Percentiles rank a stretch among this genome's conserved stretches.
phyloP scores from a whole-genome alignment of 306 rosid species.

The Acacia melanoxylon region DNA sequence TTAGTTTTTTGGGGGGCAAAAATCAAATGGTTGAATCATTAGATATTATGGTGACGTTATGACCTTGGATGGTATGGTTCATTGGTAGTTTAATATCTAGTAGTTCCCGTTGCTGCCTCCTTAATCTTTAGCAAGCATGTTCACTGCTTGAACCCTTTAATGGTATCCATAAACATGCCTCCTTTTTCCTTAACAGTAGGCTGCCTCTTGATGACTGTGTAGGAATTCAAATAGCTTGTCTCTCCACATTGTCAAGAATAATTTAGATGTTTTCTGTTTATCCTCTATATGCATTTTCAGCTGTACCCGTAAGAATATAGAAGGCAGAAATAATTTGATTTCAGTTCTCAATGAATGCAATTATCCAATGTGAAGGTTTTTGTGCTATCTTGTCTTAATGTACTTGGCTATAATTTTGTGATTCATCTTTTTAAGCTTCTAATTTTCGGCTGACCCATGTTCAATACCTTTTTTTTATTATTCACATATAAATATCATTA shows the following conservation, averaged over 20 bases:
- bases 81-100: not conserved
- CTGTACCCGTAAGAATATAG: not conserved
- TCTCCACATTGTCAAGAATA: not conserved
- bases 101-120: not conserved
- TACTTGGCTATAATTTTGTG: constrained; percentile 10
- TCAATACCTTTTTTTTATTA: not conserved
- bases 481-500: not conserved
- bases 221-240: not conserved
- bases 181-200: no score
- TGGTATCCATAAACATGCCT: constrained; percentile 1
- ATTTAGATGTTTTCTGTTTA: constrained; percentile 2
- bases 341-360: not conserved
- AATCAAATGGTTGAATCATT: constrained; percentile 19
- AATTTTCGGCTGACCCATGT: not conserved
- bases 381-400: not conserved
- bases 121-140: constrained; percentile 17
- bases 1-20: not conserved
- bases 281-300: constrained; percentile 12
- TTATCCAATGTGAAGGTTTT: not conserved
- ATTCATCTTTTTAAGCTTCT: not conserved
- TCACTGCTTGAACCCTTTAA: constrained; percentile 19
- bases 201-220: not conserved
- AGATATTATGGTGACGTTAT: constrained; percentile 8
- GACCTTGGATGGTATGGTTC: not conserved
- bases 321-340: not conserved